A percentile compares a stretch with the other conserved stretches of the same genome.
phyloP scores from a whole-genome alignment of 116 monocot genomes.

The Phalaenopsis hybrid region DNA sequence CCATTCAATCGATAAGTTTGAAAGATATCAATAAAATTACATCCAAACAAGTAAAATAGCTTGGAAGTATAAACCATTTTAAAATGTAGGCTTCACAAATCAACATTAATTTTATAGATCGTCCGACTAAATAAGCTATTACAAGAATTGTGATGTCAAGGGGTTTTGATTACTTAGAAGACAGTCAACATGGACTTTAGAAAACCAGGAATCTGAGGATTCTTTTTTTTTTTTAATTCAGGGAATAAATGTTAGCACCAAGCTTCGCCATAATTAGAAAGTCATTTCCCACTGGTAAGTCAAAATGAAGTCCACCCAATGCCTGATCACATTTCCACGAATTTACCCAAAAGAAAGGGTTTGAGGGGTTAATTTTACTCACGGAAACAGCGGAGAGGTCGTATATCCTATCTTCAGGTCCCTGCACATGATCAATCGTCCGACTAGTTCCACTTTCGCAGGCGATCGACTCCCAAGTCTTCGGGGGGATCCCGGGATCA shows the following conservation, averaged over 20 bases:
- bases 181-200: neutral
- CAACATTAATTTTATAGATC: neutral
- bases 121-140: neutral
- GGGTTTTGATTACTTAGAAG: neutral
- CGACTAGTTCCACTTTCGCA: constrained; percentile 38
- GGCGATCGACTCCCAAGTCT: constrained; percentile 64
- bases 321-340: neutral
- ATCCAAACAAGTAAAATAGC: neutral
- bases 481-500: constrained; percentile 38
- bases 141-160: neutral
- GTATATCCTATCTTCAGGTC: constrained; percentile 13
- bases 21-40: neutral
- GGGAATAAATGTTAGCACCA: too few relatives aligned
- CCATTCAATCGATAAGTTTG: neutral
- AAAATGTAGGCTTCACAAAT: neutral
- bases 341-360: neutral
- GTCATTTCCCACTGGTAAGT: neutral
- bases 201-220: too few relatives aligned
- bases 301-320: neutral
- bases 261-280: too few relatives aligned
- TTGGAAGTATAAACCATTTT: neutral
- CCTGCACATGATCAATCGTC: neutral
- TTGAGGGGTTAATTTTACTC: constrained; percentile 11
- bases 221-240: too few relatives aligned
- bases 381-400: constrained; percentile 55